Evolutionary conservation across 2,329 filamentous ascomycete genomes (phyloP).

Genomic region (Fusarium napiforme): DNA sequence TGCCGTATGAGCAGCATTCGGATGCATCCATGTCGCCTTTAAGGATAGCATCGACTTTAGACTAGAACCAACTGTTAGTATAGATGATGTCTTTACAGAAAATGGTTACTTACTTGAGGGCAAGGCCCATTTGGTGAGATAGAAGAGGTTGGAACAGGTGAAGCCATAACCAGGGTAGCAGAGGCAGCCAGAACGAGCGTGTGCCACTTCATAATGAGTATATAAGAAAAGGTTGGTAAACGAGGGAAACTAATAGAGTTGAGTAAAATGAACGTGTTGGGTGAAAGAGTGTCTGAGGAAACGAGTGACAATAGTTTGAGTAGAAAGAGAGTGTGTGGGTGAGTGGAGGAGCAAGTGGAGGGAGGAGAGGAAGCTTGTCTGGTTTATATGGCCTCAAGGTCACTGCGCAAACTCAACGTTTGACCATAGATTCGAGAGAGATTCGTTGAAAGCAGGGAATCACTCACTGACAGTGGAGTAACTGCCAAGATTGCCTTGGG

Average conservation of each 20-base stretch:
- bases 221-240: background rate
- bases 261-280: background rate
- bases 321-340: background rate
- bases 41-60: constrained; percentile 57
- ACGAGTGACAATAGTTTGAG: constrained; percentile 5
- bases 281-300: constrained; percentile 5
- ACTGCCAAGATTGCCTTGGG: constrained; percentile 7
- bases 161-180: constrained; percentile 15
- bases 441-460: background rate
- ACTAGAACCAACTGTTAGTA: constrained; percentile 35
- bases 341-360: background rate
- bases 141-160: constrained; percentile 40
- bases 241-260: background rate
- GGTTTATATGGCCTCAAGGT: constrained; percentile 9
- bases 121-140: constrained; percentile 51
- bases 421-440: background rate
- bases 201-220: constrained; percentile 38
- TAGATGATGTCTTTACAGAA: background rate
- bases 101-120: constrained; percentile 44
- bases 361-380: background rate
- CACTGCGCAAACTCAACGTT: background rate
- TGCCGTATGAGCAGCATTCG: constrained; percentile 65
- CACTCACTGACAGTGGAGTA: constrained; percentile 1
- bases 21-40: constrained; percentile 59
- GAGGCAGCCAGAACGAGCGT: constrained; percentile 33